Evolutionary conservation across 2,329 filamentous ascomycete species (phyloP).

Genomic region (Fusarium drepaniforme): DNA sequence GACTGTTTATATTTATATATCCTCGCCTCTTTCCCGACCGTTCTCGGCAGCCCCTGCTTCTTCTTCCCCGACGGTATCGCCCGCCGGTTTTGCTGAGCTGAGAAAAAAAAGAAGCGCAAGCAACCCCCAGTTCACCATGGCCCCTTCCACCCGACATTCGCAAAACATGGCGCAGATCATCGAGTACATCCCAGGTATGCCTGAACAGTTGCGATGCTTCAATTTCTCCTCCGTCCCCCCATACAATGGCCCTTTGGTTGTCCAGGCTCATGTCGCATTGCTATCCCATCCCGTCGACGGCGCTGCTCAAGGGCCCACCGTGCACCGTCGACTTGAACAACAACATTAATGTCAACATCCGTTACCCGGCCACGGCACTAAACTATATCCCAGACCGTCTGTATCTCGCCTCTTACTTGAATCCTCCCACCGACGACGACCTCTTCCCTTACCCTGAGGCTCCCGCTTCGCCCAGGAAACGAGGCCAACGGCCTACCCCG

Average conservation of each 20-base stretch:
- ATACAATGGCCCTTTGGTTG: constrained; percentile 22
- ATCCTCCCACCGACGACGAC: constrained; percentile 83
- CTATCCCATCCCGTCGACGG: constrained; percentile 38
- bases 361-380: constrained; percentile 38
- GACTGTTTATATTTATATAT: constrained; percentile 25
- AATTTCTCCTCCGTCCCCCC: constrained; percentile 15
- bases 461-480: constrained; percentile 58
- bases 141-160: constrained; percentile 61
- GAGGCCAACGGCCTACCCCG: constrained; percentile 61
- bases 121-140: constrained; percentile 56
- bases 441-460: constrained; percentile 89
- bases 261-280: constrained; percentile 47
- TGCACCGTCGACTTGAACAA: constrained; percentile 16
- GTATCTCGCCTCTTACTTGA: constrained; percentile 92
- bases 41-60: constrained; percentile 8
- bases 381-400: constrained; percentile 78
- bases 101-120: constrained; percentile 40
- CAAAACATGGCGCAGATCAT: constrained; percentile 87
- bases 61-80: constrained; percentile 17
- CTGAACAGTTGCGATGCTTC: not conserved
- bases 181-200: constrained; percentile 93
- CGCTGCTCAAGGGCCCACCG: constrained; percentile 21
- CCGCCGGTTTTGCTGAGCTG: constrained; percentile 8
- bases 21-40: constrained; percentile 8
- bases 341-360: constrained; percentile 19